phyloP scores from a whole-genome alignment of 768 basidiomycete genomes.

The Pleurotus citrinopileatus region DNA sequence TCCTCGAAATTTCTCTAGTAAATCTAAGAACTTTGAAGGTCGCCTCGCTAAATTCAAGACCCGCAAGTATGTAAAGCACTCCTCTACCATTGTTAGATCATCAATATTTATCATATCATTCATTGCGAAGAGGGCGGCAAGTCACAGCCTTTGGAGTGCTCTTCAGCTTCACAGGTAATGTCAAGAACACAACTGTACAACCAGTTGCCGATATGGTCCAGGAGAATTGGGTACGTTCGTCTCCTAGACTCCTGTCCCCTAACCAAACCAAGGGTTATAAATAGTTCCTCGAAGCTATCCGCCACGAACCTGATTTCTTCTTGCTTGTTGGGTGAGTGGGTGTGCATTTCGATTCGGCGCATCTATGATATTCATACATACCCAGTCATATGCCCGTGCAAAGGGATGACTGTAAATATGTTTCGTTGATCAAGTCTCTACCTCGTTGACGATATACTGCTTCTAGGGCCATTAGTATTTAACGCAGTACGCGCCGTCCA shows the following conservation, averaged over 20 bases:
- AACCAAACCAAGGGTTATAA: neutral
- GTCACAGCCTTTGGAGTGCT: conserved; percentile 82
- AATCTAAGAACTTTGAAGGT: conserved; percentile 27
- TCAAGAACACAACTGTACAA: conserved; percentile 73
- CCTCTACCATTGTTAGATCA: conserved; percentile 16
- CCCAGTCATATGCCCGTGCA: conserved; percentile 80
- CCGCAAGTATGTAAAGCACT: conserved; percentile 57
- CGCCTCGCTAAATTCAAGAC: conserved; percentile 75
- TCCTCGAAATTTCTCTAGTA: neutral
- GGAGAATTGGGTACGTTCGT: conserved; percentile 61
- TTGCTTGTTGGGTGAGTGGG: conserved; percentile 59
- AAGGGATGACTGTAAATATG: conserved; percentile 67
- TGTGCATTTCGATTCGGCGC: neutral
- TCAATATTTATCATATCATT: neutral
- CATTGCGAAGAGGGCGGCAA: conserved; percentile 45
- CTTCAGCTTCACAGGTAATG: conserved; percentile 74
- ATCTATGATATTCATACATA: conserved; percentile 1
- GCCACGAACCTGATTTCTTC: conserved; percentile 82
- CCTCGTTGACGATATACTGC: neutral
- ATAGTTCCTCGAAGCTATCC: conserved; percentile 74
- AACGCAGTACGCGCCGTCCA: conserved; percentile 72
- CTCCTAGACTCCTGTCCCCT: neutral
- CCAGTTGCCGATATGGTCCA: conserved; percentile 72
- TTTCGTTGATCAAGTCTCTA: neutral
- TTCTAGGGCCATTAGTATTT: conserved; percentile 67